phyloP scores from a whole-genome alignment of 2,329 filamentous ascomycete species.

The Fusarium acutatum region DNA sequence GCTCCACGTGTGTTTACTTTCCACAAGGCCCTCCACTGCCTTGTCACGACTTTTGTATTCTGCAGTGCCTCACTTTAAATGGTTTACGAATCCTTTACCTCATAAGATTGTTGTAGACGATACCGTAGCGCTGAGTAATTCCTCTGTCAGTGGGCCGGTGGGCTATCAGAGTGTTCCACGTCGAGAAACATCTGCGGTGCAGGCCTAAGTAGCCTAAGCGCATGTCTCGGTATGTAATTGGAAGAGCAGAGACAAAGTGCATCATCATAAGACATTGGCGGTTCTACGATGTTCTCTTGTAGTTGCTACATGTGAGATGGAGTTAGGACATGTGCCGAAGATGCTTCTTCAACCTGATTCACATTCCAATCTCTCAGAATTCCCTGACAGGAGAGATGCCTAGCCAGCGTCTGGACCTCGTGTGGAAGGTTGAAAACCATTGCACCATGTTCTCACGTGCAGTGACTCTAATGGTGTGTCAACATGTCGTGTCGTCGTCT shows the following conservation, averaged over 20 bases:
- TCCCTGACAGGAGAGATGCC: background rate
- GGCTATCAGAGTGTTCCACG: constrained; percentile 12
- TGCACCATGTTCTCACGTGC: background rate
- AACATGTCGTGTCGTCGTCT: background rate
- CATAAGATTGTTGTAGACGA: background rate
- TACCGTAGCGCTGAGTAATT: background rate
- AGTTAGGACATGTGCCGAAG: background rate
- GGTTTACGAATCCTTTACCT: constrained; percentile 1
- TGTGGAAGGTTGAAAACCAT: background rate
- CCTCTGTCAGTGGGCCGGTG: constrained; percentile 2
- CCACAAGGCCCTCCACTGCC: background rate
- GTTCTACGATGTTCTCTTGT: too few relatives aligned
- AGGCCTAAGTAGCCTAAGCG: background rate
- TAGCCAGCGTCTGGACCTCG: background rate
- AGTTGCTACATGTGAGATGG: background rate
- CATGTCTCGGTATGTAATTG: background rate
- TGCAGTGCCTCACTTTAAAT: background rate
- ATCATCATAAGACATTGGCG: background rate
- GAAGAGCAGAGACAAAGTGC: background rate
- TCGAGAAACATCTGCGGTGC: background rate
- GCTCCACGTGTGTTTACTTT: constrained; percentile 31
- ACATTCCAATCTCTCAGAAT: background rate
- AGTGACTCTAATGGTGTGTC: background rate
- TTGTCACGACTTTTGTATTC: constrained; percentile 5
- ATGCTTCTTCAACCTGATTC: background rate